phyloP scores from a whole-genome alignment of 1,284 basidiomycete genomes.

The Ceratobasidium sp. region DNA sequence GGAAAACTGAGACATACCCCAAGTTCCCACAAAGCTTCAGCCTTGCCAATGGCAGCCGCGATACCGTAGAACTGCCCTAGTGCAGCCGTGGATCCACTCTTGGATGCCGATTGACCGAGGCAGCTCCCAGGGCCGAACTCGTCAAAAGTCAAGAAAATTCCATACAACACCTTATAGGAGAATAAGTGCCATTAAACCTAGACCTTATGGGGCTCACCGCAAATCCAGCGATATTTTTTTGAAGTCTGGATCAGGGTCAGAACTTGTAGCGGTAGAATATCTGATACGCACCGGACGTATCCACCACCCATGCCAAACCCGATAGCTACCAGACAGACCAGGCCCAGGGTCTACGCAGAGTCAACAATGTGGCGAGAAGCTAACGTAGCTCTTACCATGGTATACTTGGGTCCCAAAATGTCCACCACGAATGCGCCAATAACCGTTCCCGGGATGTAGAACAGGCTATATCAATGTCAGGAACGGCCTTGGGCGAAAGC shows the following conservation, averaged over 20 bases:
- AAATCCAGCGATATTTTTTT: slow-evolving; percentile 71
- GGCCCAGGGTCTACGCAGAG: slow-evolving; percentile 63
- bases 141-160: slow-evolving; percentile 87
- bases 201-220: no score
- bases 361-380: not conserved
- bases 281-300: slow-evolving; percentile 61
- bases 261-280: slow-evolving; percentile 42
- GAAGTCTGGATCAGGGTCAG: slow-evolving; percentile 52
- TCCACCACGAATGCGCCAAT: slow-evolving; percentile 81
- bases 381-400: slow-evolving; percentile 60
- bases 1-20: slow-evolving; percentile 56
- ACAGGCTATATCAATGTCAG: slow-evolving; percentile 56
- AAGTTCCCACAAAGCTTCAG: slow-evolving; percentile 84
- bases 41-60: slow-evolving; percentile 87
- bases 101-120: slow-evolving; percentile 79
- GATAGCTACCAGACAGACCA: slow-evolving; percentile 71
- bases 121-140: slow-evolving; percentile 81
- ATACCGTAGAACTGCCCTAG: slow-evolving; percentile 86
- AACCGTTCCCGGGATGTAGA: slow-evolving; percentile 80
- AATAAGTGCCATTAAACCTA: no score
- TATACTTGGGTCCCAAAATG: slow-evolving; percentile 73
- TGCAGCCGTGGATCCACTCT: slow-evolving; percentile 82
- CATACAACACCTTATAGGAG: slow-evolving; percentile 70
- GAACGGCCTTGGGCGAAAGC: slow-evolving; percentile 7
- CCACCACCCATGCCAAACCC: slow-evolving; percentile 86